Base-by-base conservation (phyloP, 1,139 yeast species). In the Taiozyma onychis region DNA sequence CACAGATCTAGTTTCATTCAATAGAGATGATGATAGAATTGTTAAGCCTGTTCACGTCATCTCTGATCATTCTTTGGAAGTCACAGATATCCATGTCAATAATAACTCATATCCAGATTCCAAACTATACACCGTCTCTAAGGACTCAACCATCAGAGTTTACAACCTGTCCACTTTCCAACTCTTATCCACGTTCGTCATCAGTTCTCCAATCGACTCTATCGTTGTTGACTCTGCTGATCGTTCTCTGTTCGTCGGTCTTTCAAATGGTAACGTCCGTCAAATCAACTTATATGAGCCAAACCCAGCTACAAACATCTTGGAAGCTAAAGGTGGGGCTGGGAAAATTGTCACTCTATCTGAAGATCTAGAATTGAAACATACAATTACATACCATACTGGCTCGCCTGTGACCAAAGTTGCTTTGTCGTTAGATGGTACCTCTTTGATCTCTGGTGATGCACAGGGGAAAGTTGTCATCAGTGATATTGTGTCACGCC, bases 181-280 rank as follows among this genome's bases (percentile, higher is more conserved):
- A 39, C 70, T 85, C 41, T 67, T 87, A 22, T 77, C 91, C 11
- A 88, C 97, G 0, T 83, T 88, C 63, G 84, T 91, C 13, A 69
- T 86, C 41, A 80, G 85, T 2, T 64, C 68, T 28, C 75, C 86
- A 0, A 76, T 88, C 11, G 76, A 77, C 24, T 71, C 85, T 22
- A 55, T 93, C 18, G 75, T 82, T 0, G 70, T 79, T n/a, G 99
- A 93, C 65, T 91, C 96, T 1, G 88, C 93, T 1, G 89, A 84
- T 60, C 74, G 98, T 57, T 77, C 82, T 1, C 54, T 87, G 1
- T 93, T 87, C 64, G 81, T 78, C 4, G 98, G 97, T 2, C 68
- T 85, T 34, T 62, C 68, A 2, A 75, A 80, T 54, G 97, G 97
- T 14, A 62, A 68, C 21, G 77, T 88, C 42, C 73, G 85, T 57